Base-by-base conservation (phyloP, 169 alveolate species). In the Eimeria maxima region DNA sequence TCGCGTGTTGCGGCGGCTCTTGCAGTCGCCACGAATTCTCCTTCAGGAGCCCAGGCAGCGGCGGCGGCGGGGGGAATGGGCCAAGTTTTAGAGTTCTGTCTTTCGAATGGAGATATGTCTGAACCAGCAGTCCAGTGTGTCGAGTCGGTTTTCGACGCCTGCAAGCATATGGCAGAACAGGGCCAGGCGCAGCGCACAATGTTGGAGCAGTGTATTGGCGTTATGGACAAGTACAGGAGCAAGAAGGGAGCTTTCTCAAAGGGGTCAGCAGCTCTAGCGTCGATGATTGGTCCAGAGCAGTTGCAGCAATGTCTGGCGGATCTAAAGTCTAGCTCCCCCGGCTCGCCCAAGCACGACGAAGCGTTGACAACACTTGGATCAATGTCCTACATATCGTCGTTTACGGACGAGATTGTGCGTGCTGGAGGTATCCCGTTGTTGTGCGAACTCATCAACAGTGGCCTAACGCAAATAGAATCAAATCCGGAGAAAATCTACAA, bases 311-410 rank as follows among this genome's bases (percentile, higher is more conserved):
- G 99, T 83, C 96, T 98, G 57, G 93, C 97, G 84, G 97, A 97
- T n/a, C 97, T 98, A n/a, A 98, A 98, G 93, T 97, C 97, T 71
- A 96, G 97, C 76, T 96, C 95, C 27, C 97, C 98, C 44, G 99
- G 98, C 33, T 95, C 98, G 44, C 96, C 98, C 47, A 99, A 98
- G 95, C 98, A 98, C 97, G 98, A 98, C 95, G 97, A 98, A 60
- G 99, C 99, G 20, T 97, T 98, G 27, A 97, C 98, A 71, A 98
- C 98, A 78, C 96, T 98, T 78, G 97, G 99, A 50, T 98, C 99
- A 22, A 98, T 98, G 98, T 98, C 99, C 1, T 98, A 98, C 96
- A 98, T 98, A 45, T 97, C 99, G 10, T 97, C 99, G 6, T 97
- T 98, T 76, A 97, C 99, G 55, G 99, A 98, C 78, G 98, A 98